Evolutionary conservation across 352 stramenopile genomes (phyloP).

Genomic region (Poterioochromonas sp.): DNA sequence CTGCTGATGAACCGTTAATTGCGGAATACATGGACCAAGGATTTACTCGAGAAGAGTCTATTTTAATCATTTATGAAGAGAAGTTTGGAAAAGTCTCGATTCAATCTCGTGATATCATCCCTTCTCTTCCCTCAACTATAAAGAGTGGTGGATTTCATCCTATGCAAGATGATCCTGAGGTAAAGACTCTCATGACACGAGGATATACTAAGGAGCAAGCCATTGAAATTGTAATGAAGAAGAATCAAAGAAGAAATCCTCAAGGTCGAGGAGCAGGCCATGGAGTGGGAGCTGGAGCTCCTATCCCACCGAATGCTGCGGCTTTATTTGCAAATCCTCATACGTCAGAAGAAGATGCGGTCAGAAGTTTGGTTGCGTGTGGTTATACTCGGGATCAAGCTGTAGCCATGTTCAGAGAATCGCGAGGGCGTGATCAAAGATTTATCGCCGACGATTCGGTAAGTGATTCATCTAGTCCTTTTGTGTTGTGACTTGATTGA

Average conservation of each 20-base stretch:
- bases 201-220: conserved; percentile 12
- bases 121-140: background rate
- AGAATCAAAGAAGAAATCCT: no score
- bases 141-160: background rate
- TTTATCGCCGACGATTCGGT: no score
- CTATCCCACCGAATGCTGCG: no score
- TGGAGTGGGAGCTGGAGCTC: background rate
- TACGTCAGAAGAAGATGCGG: no score
- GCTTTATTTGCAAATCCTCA: no score
- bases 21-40: background rate
- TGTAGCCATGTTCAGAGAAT: background rate
- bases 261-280: background rate
- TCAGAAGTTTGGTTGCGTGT: no score
- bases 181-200: background rate
- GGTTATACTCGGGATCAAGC: background rate
- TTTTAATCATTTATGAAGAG: conserved; percentile 25
- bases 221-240: background rate
- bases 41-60: conserved; percentile 8
- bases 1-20: background rate
- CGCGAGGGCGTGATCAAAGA: background rate
- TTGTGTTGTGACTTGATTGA: no score
- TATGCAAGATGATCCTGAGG: background rate
- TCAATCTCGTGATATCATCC: background rate
- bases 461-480: no score
- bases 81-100: background rate